Percentiles rank a stretch among this genome's conserved stretches.
Conservation (phyloP, 2,329 filamentous ascomycete species). For the Colletotrichum noveboracense region DNA sequence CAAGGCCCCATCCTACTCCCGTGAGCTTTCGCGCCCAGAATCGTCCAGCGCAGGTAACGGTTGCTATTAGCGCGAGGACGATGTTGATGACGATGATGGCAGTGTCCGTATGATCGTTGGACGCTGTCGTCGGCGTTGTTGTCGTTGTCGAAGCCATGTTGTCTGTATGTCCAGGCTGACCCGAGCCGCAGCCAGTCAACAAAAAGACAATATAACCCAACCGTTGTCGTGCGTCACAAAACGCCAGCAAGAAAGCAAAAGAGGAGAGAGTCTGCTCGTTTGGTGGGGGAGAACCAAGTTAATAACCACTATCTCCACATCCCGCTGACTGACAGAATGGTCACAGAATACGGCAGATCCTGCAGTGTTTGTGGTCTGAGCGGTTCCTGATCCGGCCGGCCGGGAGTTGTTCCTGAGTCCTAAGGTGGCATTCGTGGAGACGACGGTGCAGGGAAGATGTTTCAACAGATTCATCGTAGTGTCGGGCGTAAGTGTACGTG, state of each 20-base stretch:
- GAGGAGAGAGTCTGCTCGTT: neutral
- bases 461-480: neutral
- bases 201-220: neutral
- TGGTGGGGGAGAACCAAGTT: neutral
- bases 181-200: neutral
- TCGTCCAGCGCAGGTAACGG: neutral
- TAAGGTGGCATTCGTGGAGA: neutral
- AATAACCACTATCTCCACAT: neutral
- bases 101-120: neutral
- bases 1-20: neutral
- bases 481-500: neutral
- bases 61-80: neutral
- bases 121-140: neutral
- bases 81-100: slow-evolving; percentile 7
- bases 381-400: neutral
- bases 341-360: neutral
- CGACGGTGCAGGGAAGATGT: neutral
- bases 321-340: neutral
- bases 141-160: neutral
- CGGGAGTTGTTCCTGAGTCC: neutral
- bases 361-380: neutral
- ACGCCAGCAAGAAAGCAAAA: neutral
- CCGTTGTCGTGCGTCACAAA: neutral
- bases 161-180: neutral
- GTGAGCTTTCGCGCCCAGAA: slow-evolving; percentile 11